Conservation (phyloP, 169 alveolate species). For the Perkinsus olseni region DNA sequence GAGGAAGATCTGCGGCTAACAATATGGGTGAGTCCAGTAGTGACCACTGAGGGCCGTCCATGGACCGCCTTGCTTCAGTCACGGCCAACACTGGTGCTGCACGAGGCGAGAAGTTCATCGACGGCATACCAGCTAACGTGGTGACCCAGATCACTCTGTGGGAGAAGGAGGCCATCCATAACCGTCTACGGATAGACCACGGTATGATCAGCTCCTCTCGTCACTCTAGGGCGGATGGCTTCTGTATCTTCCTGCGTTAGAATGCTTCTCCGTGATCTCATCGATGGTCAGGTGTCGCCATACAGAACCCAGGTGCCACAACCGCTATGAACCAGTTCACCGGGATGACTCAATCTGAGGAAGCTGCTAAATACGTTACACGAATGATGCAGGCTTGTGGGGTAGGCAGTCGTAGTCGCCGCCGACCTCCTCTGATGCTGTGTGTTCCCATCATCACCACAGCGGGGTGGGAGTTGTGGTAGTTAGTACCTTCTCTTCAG, state of each 20-base stretch:
- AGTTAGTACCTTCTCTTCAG: not conserved
- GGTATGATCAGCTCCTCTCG: not conserved
- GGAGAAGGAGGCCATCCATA: not conserved
- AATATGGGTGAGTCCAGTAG: not conserved
- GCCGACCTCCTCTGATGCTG: no score
- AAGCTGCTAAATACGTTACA: not conserved
- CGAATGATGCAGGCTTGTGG: not conserved
- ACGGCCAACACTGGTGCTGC: not conserved
- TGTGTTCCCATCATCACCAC: no score
- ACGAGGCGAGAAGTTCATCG: not conserved
- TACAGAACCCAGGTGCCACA: not conserved
- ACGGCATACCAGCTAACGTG: not conserved
- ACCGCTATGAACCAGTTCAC: not conserved
- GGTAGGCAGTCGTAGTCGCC: not conserved
- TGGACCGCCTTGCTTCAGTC: not conserved
- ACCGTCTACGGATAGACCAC: not conserved
- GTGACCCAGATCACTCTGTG: not conserved
- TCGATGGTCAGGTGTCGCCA: not conserved
- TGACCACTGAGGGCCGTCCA: not conserved
- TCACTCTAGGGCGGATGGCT: not conserved
- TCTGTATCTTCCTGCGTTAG: not conserved
- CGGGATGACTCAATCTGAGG: not conserved
- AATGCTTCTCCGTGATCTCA: not conserved
- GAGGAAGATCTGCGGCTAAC: not conserved
- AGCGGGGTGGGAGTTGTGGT: no score